Base-by-base conservation (phyloP, 768 basidiomycete genomes). In the Tricholoma terreum region DNA sequence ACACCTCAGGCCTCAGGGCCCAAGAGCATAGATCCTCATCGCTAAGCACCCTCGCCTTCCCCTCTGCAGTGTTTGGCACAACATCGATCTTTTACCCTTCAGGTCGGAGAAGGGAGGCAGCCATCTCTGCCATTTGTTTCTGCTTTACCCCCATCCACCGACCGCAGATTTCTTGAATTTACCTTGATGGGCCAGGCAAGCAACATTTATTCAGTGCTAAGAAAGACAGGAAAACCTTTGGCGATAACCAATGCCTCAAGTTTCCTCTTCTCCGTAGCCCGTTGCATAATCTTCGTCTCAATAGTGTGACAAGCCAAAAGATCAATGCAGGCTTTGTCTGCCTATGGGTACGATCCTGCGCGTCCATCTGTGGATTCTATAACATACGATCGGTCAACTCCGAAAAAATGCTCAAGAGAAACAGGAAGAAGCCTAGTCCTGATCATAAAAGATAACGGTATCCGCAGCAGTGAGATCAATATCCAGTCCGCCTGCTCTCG, bases 181-280 rank as follows among this genome's bases (percentile, higher is more conserved):
- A n/a, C n/a, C n/a, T n/a, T n/a, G n/a, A n/a, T n/a, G n/a, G n/a
- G 76, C 94, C n/a, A n/a, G n/a, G n/a, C n/a, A n/a, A n/a, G n/a
- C n/a, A n/a, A n/a, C n/a, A n/a, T n/a, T n/a, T n/a, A n/a, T n/a
- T n/a, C n/a, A n/a, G n/a, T n/a, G n/a, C n/a, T n/a, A n/a, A n/a
- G n/a, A n/a, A n/a, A n/a, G n/a, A n/a, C n/a, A n/a, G n/a, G n/a
- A n/a, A n/a, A n/a, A 87, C 91, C 93, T 73, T 94, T 91, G 8
- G 92, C 94, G 66, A 98, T 98, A 65, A 99, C 94, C 35, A 98
- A 78, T 94, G 89, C 6, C n/a, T n/a, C n/a, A n/a, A n/a, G n/a
- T n/a, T n/a, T n/a, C n/a, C n/a, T n/a, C n/a, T n/a, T n/a, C n/a
- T n/a, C n/a, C n/a, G n/a, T n/a, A n/a, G n/a, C n/a, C n/a, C n/a